phyloP scores from a whole-genome alignment of 345 rosid species.

The Citrus glauca region DNA sequence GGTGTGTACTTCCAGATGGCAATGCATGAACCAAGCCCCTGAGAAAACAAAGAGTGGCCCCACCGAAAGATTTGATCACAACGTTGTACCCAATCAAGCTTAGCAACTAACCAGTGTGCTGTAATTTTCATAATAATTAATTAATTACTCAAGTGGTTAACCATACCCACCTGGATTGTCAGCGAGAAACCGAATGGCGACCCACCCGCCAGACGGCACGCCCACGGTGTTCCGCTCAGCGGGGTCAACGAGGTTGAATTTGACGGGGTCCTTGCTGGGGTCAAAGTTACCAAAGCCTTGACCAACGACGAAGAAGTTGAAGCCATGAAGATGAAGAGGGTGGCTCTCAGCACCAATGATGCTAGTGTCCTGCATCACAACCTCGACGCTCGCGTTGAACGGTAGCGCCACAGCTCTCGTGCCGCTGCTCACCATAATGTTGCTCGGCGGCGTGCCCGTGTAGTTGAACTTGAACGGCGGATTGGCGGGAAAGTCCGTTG shows the following conservation, averaged over 20 bases:
- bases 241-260: slow-evolving; percentile 48
- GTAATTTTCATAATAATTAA: too few species aligned
- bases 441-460: slow-evolving; percentile 45
- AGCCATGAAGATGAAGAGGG: slow-evolving; percentile 56
- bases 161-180: slow-evolving; percentile 40
- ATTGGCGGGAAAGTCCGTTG: slow-evolving; percentile 41
- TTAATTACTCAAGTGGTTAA: too few species aligned
- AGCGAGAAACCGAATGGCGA: slow-evolving; percentile 47
- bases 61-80: too few species aligned
- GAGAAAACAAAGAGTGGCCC: neutral
- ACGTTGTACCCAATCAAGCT: too few species aligned
- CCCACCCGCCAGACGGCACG: slow-evolving; percentile 62
- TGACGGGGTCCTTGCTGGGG: slow-evolving; percentile 39
- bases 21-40: slow-evolving; percentile 56
- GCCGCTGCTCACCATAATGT: slow-evolving; percentile 30
- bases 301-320: slow-evolving; percentile 48
- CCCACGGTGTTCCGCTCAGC: slow-evolving; percentile 47
- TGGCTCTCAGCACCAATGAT: slow-evolving; percentile 47
- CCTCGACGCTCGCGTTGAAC: slow-evolving; percentile 41
- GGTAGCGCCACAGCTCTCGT: slow-evolving; percentile 41
- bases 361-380: slow-evolving; percentile 54
- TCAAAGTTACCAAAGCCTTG: slow-evolving; percentile 46
- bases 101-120: too few species aligned
- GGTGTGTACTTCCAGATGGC: slow-evolving; percentile 52
- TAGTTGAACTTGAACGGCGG: slow-evolving; percentile 50